phyloP scores from a whole-genome alignment of 768 basidiomycete genomes.

The Agaricus bisporus region DNA sequence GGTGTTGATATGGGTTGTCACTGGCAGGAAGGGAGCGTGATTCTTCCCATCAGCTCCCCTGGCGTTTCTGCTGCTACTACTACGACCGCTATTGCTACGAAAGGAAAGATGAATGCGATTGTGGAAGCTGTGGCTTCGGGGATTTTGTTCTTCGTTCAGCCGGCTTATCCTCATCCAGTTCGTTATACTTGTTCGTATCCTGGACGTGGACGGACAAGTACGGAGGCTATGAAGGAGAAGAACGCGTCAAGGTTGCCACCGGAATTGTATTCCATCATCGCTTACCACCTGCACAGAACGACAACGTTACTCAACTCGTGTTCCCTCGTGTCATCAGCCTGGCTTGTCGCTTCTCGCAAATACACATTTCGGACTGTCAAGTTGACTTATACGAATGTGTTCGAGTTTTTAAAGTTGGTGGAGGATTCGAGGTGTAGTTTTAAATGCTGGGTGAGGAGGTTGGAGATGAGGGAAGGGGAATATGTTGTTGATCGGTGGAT shows the following conservation, averaged over 20 bases:
- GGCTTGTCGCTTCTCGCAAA: background rate
- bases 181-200: background rate
- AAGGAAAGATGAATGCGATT: background rate
- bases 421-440: background rate
- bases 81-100: background rate
- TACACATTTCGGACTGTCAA: background rate
- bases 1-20: too few species aligned
- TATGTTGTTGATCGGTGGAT: constrained; percentile 6
- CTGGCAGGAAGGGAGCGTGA: too few species aligned
- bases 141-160: background rate
- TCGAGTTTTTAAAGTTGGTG: background rate
- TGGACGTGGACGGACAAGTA: too few species aligned
- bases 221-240: too few species aligned
- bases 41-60: too few species aligned
- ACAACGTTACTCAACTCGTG: background rate
- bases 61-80: background rate
- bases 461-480: constrained; percentile 7
- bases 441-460: background rate
- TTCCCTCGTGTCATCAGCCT: background rate
- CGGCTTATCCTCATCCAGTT: background rate
- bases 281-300: background rate
- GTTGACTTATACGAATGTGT: background rate
- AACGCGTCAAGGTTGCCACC: background rate
- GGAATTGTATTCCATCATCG: constrained; percentile 5
- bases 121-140: background rate